These are phyloP conservation scores for Nakataea oryzae DNA, from an alignment of 2,329 filamentous ascomycete species.

Conservation along the genomic window DNA sequence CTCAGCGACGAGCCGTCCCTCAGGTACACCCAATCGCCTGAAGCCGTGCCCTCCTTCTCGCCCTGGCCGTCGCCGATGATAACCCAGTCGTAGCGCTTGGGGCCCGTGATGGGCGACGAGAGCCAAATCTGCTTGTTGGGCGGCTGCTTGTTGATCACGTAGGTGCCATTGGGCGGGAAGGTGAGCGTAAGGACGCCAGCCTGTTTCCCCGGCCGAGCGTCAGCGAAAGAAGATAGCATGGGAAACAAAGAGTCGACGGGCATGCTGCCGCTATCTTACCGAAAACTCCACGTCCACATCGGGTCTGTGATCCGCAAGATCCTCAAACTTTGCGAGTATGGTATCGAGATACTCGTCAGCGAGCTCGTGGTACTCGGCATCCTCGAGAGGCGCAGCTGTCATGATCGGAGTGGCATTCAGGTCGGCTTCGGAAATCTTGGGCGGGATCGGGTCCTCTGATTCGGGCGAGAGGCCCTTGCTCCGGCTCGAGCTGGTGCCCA, in stretches of 20 bases:
- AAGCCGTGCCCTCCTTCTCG: slow-evolving; percentile 66
- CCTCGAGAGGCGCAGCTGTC: slow-evolving; percentile 40
- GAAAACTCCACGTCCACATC: slow-evolving; percentile 84
- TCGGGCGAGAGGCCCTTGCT: slow-evolving; percentile 49
- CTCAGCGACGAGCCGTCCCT: slow-evolving; percentile 71
- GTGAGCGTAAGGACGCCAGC: slow-evolving; percentile 75
- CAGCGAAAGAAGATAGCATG: background rate
- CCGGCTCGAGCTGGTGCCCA: slow-evolving; percentile 7
- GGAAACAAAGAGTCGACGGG: background rate
- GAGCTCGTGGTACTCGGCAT: slow-evolving; percentile 64
- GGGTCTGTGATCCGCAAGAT: slow-evolving; percentile 59
- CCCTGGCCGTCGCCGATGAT: slow-evolving; percentile 60
- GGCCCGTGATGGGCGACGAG: slow-evolving; percentile 79
- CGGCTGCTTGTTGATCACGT: slow-evolving; percentile 96
- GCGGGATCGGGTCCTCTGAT: slow-evolving; percentile 37
- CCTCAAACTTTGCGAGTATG: slow-evolving; percentile 53
- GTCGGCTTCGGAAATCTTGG: slow-evolving; percentile 24
- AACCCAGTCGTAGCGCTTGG: slow-evolving; percentile 91
- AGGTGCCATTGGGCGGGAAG: slow-evolving; percentile 62
- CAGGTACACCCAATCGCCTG: slow-evolving; percentile 77
- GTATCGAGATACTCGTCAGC: slow-evolving; percentile 64
- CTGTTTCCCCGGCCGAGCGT: slow-evolving; percentile 31
- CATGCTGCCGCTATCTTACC: slow-evolving; percentile 40
- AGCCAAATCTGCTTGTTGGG: slow-evolving; percentile 98
- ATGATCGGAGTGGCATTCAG: slow-evolving; percentile 9